Percentiles rank a stretch among this genome's conserved stretches.
These are phyloP conservation scores for Tolypocladium album DNA, from an alignment of 2,329 filamentous ascomycete species.

Conservation along the genomic window DNA sequence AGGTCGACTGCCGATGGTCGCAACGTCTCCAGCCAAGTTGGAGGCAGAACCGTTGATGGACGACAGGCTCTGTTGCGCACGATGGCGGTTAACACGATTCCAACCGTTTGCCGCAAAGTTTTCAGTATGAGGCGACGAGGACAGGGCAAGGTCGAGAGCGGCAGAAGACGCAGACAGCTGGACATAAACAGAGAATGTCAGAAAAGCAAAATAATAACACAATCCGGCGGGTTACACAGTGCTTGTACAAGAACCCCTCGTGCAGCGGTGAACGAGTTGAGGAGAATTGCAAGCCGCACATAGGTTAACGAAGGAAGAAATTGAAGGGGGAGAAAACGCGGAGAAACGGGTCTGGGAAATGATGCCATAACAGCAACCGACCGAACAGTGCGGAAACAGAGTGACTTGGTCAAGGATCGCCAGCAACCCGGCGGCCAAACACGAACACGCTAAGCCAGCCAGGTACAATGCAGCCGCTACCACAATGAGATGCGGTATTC, in stretches of 20 bases:
- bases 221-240: conserved; percentile 4
- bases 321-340: not conserved
- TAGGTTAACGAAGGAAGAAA: not conserved
- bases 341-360: no score
- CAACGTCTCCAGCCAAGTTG: conserved; percentile 32
- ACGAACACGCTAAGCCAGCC: not conserved
- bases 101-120: conserved; percentile 38
- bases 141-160: conserved; percentile 68
- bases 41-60: conserved; percentile 30
- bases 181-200: conserved; percentile 22
- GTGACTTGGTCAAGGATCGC: not conserved
- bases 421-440: not conserved
- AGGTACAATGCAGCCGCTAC: not conserved
- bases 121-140: conserved; percentile 55
- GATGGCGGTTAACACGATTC: conserved; percentile 54
- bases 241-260: not conserved
- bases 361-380: not conserved
- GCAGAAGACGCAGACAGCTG: conserved; percentile 74
- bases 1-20: conserved; percentile 35
- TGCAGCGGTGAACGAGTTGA: not conserved
- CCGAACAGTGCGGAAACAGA: not conserved
- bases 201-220: conserved; percentile 12
- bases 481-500: not conserved
- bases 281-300: not conserved
- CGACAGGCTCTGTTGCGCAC: conserved; percentile 50